Evolutionary conservation across 306 rosid genomes (phyloP), one percentile per base, ranked within the genome.

Genomic region (Benincasa hispida): DNA sequence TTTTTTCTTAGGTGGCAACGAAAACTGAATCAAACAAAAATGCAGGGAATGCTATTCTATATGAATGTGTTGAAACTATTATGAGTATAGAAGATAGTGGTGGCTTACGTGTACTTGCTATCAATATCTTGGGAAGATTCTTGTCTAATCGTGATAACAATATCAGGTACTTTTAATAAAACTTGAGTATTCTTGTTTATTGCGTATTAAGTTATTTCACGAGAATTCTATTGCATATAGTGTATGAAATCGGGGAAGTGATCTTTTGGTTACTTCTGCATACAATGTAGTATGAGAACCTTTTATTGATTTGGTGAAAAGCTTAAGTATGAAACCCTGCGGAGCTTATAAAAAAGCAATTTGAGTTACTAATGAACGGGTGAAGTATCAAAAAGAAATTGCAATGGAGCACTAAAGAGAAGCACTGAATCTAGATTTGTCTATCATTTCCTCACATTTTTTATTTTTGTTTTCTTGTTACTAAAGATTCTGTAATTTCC

Each of bases 11-110:
- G 99, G 99, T 94, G 88, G 97, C 99, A 41, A 89, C 97, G 3
- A 94, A 92, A 91, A 94, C 99, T 2, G 99, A 94, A 85, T 90
- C 99, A 19, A 94, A 92, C 86, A 94, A 94, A 86, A 92, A 92
- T 78, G 95, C 99, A 53, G 99, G 99, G 66, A 90, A 94, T 87
- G 97, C 99, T 77, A 94, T 94, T 79, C 80, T 94, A 72, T 94
- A 92, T 47, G 99, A 92, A 79, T 92, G 99, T 78, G 99, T 94
- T 56, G 97, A 89, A 86, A 94, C 99, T 78, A 92, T 94, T 75
- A 94, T 94, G 99, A 92, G 97, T 81, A 88, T 94, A 58, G 96
- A 94, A 90, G 97, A 94, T 82, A 90, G 83, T 77, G 93, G 99
- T 59, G 99, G 99, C 81, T 86, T 94, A 76, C 97, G 99, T 15